Evolutionary conservation across 352 stramenopile species (phyloP).

Genomic region (Phytophthora palmivora): DNA sequence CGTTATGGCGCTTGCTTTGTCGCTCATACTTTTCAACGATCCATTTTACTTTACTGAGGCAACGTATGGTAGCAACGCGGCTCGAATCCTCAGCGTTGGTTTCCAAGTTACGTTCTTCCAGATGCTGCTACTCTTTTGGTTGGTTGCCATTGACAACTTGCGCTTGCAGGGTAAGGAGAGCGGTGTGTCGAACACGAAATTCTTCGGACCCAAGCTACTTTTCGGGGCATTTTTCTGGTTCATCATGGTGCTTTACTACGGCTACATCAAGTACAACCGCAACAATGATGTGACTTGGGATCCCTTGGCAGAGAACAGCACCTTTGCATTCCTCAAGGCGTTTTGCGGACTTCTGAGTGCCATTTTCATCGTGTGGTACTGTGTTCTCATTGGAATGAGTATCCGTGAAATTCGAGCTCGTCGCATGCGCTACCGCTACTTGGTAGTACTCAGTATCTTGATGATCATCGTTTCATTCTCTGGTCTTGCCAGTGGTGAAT

Average conservation of each 20-base stretch:
- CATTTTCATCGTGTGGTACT: slow-evolving; percentile 61
- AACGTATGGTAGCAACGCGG: slow-evolving; percentile 51
- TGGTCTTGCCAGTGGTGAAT: slow-evolving; percentile 45
- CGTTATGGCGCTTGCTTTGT: slow-evolving; percentile 51
- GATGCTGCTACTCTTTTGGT: slow-evolving; percentile 64
- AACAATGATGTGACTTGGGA: slow-evolving; percentile 66
- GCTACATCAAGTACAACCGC: slow-evolving; percentile 69
- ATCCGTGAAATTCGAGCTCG: slow-evolving; percentile 52
- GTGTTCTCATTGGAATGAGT: slow-evolving; percentile 45
- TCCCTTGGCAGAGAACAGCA: slow-evolving; percentile 45
- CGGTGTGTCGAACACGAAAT: slow-evolving; percentile 59
- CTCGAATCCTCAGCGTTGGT: slow-evolving; percentile 54
- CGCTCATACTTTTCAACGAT: slow-evolving; percentile 67
- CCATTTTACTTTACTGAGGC: slow-evolving; percentile 65
- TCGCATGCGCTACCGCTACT: slow-evolving; percentile 57
- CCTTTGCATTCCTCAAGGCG: slow-evolving; percentile 45
- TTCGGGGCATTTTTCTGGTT: slow-evolving; percentile 65
- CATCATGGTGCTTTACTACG: slow-evolving; percentile 58
- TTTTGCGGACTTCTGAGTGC: slow-evolving; percentile 51
- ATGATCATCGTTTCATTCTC: slow-evolving; percentile 61
- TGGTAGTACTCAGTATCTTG: slow-evolving; percentile 51
- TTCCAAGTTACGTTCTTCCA: slow-evolving; percentile 74
- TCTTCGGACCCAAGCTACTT: slow-evolving; percentile 59
- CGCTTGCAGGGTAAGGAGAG: slow-evolving; percentile 55
- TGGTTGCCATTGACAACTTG: slow-evolving; percentile 66